Evolutionary conservation across 768 basidiomycete genomes (phyloP), one percentile per base, ranked within the genome.

Genomic region (Leccinum longicurvipes): DNA sequence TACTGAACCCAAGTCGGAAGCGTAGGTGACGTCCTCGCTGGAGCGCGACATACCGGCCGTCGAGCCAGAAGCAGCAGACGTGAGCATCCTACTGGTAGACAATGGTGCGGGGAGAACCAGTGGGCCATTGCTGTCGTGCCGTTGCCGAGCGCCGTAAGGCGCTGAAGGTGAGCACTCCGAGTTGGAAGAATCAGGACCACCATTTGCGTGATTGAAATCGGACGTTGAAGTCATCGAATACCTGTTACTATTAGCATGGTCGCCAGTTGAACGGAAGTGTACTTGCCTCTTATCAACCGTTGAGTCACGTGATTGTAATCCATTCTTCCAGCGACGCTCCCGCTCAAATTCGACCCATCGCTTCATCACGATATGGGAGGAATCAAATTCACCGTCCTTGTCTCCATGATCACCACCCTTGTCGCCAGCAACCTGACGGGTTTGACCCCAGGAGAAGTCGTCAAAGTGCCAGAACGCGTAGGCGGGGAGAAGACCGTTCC

Each of bases 381-480:
- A 96, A 75, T 99, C 96, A 65, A 99, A 99, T 69, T 91, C 91
- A 69, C 97, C 97, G 59, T 96, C 93, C 76, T 98, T 99, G 69
- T 93, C 95, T 11, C 89, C 91, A 63, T 93, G 90, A 54, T 80
- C 80, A 34, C 74, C 80, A 42, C 79, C 83, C 63, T 81, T 84
- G 65, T 88, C 89, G 9, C 93, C 93, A 28, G 82, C 79, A 58
- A 88, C 74, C 73, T 84, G 86, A 58, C 97, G 81, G 32, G 97
- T 98, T 74, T 94, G 88, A 74, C 97, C 97, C 93, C 93, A 94
- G 23, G 90, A 92, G 76, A 92, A 98, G 79, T 98, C 97, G 68
- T 98, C 97, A 73, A 99, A 96, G 74, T 98, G 94, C 91, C 95
- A 95, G 76, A 90, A 98, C n/a, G 95, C 84, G 72, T 99, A 99